Evolutionary conservation across 2,329 filamentous ascomycete genomes (phyloP), one percentile per base, ranked within the genome.

Genomic region (Venturia nashicola): DNA sequence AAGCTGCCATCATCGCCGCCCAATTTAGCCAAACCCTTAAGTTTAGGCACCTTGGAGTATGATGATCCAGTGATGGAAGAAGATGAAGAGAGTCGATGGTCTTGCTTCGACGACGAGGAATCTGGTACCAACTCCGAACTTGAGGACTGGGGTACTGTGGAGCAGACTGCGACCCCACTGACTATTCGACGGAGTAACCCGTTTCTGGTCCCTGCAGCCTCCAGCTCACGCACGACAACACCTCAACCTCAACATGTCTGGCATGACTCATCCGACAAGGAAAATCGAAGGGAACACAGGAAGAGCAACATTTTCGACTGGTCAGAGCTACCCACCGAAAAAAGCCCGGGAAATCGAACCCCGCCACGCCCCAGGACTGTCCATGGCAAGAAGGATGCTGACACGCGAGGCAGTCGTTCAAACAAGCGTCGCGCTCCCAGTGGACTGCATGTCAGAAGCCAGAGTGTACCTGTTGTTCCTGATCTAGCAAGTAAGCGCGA

Each of bases 291-390:
- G 18, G 32, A 43, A 3, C 18, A 62, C 36, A 75, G 74, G 57
- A 80, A 78, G 66, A 89, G 87, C 72, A 91, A 82, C 68, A 78
- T 92, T 3, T 92, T 92, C 69, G 89, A 92, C 72, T 91, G 88
- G 88, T 85, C 86, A 59, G 89, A 92, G 72, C 81, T 86, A 16
- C 75, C 82, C 34, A 78, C 83, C 65, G 87, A 89, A 64, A 88
- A 85, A 74, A 76, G 79, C 62, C 83, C 87, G 59, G 75, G 76
- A 18, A 82, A 81, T 65, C 82, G 82, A 36, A 80, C 81, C 46
- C 81, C 81, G n/a, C 80, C 81, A 57, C 82, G 89, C 34, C 89
- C 89, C 1, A 86, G 84, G 70, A 92, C 89, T 16, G 86, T 89
- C 44, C 88, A 91, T 71, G 86, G 86, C 16, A 91, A 91, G 73